Evolutionary conservation across 495 filamentous ascomycete species (phyloP).

Genomic region (Talaromyces wortmannii): DNA sequence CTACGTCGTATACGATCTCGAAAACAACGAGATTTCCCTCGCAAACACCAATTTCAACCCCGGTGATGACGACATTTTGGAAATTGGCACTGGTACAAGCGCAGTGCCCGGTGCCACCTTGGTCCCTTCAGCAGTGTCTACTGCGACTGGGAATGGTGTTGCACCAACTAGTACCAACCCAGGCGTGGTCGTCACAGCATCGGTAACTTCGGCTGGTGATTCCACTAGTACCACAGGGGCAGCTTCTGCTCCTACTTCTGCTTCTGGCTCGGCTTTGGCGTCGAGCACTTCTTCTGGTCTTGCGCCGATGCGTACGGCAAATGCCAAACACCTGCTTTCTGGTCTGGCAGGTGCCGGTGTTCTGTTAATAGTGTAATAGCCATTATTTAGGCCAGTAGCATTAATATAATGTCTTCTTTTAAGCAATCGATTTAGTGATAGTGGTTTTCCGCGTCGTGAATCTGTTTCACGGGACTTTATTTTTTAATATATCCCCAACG

Average conservation of each 20-base stretch:
- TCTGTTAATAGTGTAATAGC: conserved; percentile 10
- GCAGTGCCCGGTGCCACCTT: conserved; percentile 60
- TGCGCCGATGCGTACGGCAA: conserved; percentile 11
- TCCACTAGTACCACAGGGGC: not conserved
- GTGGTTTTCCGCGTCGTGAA: too few species aligned
- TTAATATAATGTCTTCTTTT: too few species aligned
- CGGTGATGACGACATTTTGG: conserved; percentile 52
- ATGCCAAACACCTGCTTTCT: conserved; percentile 13
- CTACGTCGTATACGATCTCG: conserved; percentile 83
- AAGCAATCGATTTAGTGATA: too few species aligned
- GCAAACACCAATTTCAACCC: conserved; percentile 73
- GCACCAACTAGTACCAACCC: not conserved
- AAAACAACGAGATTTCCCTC: conserved; percentile 69
- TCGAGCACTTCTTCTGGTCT: not conserved
- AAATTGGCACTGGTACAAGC: conserved; percentile 56
- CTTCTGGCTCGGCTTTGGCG: not conserved
- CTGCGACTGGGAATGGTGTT: conserved; percentile 12
- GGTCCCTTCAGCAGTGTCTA: conserved; percentile 51
- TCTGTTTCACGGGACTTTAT: too few species aligned
- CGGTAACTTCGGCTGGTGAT: conserved; percentile 3
- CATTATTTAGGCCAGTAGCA: too few species aligned
- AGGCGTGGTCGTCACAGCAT: conserved; percentile 6
- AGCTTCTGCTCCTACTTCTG: not conserved
- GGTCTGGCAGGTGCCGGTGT: conserved; percentile 15
- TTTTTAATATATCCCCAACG: too few species aligned